Conservation (phyloP, 2,329 filamentous ascomycete genomes). For the Westerdykella ornata region DNA sequence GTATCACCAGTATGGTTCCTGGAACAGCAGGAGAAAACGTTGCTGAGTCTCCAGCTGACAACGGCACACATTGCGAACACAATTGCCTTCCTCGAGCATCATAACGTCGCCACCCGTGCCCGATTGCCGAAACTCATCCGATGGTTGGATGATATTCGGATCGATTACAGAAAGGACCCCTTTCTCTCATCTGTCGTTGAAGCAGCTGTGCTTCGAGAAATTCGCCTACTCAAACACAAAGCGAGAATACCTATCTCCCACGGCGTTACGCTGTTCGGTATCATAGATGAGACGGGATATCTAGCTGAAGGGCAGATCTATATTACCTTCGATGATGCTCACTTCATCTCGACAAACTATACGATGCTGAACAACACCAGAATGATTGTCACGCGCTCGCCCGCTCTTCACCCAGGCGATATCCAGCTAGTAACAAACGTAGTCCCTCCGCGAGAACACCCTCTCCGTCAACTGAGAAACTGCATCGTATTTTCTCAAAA, state of each 20-base stretch:
- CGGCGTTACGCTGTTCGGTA: constrained; percentile 67
- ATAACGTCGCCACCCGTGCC: constrained; percentile 53
- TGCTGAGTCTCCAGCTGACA: constrained; percentile 53
- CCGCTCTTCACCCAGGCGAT: constrained; percentile 72
- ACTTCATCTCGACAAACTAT: not conserved
- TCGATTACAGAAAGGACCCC: constrained; percentile 58
- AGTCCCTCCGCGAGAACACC: constrained; percentile 52
- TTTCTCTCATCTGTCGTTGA: constrained; percentile 64
- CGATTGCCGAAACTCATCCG: constrained; percentile 56
- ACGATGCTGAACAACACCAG: not conserved
- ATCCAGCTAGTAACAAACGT: constrained; percentile 58
- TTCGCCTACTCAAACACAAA: constrained; percentile 69
- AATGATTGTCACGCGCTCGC: constrained; percentile 57
- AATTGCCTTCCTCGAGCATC: constrained; percentile 55
- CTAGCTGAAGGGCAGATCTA: constrained; percentile 60
- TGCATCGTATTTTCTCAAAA: constrained; percentile 68
- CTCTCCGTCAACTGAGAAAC: constrained; percentile 57
- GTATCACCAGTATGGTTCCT: constrained; percentile 55
- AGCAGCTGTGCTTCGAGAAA: constrained; percentile 57
- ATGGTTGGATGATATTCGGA: constrained; percentile 48
- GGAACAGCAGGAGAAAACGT: constrained; percentile 53
- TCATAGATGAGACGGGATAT: constrained; percentile 71
- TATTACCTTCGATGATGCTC: constrained; percentile 3
- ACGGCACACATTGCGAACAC: constrained; percentile 55
- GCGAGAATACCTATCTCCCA: constrained; percentile 62